Base-by-base conservation (phyloP, 352 stramenopile species). In the Pythium aristosporum region DNA sequence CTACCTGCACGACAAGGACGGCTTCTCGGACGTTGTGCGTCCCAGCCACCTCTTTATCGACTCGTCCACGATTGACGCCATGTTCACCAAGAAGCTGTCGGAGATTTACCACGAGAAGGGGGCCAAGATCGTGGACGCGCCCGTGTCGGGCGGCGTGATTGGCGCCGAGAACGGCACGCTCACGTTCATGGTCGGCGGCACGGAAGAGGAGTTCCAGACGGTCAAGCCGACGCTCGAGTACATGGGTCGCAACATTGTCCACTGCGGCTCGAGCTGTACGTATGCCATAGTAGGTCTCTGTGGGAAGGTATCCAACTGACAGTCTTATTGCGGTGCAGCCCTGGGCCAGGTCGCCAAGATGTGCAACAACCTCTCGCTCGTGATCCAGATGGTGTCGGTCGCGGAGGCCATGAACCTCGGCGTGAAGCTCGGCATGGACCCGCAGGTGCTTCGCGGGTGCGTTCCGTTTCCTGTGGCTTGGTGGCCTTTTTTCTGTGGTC, bases 341-440 rank as follows among this genome's bases (percentile, higher is more conserved):
- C 92, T 81, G 10, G 87, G 85, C 16, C 85, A 96, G 58, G 72
- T 92, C 57, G 92, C 95, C 46, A 99, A 99, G 84, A 75, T 99
- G 30, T 99, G 96, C 81, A 99, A 99, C 85, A 99, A 99, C 78
- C 69, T 99, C 44, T 85, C 95, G n/a, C 76, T 99, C 16, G 96
- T 89, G 8, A 98, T 98, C 63, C 94, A 98, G 68, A 99, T 99
- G 96, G 74, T 95, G 36, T 97, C 93, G 9, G 90, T 99, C 39
- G 88, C 87, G 8, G 97, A 99, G 69, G 97, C 96, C 20, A 96
- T 99, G 88, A 98, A 97, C 68, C 83, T 99, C 49, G 97, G 97
- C 16, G 92, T 96, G 56, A 89, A 87, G 47, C 73, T 99, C 48
- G 96, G 96, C 30, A 96, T 99, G 48, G 92, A 99, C 73, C 92